phyloP scores from a whole-genome alignment of 345 rosid genomes.

The Hibiscus tridactylites region DNA sequence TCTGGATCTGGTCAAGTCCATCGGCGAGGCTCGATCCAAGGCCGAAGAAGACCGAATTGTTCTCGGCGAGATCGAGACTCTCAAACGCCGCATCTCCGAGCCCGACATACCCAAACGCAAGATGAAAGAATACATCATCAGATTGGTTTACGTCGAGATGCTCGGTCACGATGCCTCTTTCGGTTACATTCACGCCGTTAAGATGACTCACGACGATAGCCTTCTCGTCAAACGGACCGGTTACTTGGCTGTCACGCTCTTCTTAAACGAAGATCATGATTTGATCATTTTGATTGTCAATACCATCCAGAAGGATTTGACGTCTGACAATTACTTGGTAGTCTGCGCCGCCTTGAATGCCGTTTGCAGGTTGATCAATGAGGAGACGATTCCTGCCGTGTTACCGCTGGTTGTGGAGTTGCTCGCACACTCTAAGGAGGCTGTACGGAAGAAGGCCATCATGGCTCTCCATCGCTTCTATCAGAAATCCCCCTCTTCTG shows the following conservation, averaged over 20 bases:
- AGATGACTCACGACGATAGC: slow-evolving; percentile 92
- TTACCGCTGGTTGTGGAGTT: slow-evolving; percentile 85
- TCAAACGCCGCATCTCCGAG: slow-evolving; percentile 74
- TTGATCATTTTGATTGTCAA: slow-evolving; percentile 86
- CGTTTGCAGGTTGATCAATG: slow-evolving; percentile 81
- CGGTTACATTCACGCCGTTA: slow-evolving; percentile 96
- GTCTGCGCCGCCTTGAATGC: slow-evolving; percentile 91
- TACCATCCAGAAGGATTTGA: slow-evolving; percentile 95
- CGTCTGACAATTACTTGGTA: slow-evolving; percentile 73
- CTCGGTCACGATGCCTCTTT: slow-evolving; percentile 97
- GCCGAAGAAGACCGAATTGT: slow-evolving; percentile 97
- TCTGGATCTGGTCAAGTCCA: slow-evolving; percentile 88
- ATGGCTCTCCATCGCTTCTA: slow-evolving; percentile 93
- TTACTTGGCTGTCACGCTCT: slow-evolving; percentile 86
- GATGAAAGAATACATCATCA: slow-evolving; percentile 90
- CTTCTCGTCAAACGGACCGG: slow-evolving; percentile 84
- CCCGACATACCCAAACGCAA: slow-evolving; percentile 89
- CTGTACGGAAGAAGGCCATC: slow-evolving; percentile 91
- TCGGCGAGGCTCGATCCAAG: slow-evolving; percentile 98
- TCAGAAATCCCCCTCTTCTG: slow-evolving; percentile 85
- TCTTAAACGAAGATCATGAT: slow-evolving; percentile 91
- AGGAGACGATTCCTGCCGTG: slow-evolving; percentile 97
- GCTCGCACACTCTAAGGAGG: slow-evolving; percentile 71
- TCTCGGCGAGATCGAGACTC: slow-evolving; percentile 80
- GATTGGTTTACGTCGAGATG: slow-evolving; percentile 91